These are phyloP conservation scores for Aspergillus diversus DNA, from an alignment of 495 filamentous ascomycete genomes.

Conservation along the genomic window DNA sequence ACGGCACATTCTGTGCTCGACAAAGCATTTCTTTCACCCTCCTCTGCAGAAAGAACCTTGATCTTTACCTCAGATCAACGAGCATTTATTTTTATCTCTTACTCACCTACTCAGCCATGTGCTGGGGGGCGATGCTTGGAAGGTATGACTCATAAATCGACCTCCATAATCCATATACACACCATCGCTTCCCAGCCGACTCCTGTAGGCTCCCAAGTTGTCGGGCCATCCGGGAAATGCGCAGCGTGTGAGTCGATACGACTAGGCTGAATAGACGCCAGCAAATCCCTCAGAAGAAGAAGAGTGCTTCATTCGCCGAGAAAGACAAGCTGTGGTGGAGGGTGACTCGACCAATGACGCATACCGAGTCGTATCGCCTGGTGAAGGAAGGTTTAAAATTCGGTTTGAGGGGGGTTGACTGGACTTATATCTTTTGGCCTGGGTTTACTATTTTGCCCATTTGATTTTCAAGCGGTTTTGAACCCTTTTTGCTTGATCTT, in stretches of 20 bases:
- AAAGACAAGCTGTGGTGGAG: constrained; percentile 6
- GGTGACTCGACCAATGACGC: constrained; percentile 20
- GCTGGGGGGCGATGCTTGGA: constrained; percentile 5
- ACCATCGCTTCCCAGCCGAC: constrained; percentile 2
- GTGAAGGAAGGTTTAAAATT: constrained; percentile 7
- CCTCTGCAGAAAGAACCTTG: not conserved
- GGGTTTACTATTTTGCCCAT: not conserved
- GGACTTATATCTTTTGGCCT: constrained; percentile 13
- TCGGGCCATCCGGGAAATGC: constrained; percentile 6
- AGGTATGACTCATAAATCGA: constrained; percentile 14
- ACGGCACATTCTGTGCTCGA: not conserved
- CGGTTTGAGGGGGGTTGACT: constrained; percentile 11
- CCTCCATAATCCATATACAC: constrained; percentile 8
- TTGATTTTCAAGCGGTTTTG: not conserved
- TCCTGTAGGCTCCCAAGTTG: constrained; percentile 19
- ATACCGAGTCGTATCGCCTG: constrained; percentile 4
- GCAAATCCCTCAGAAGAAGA: constrained; percentile 4
- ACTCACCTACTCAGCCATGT: constrained; percentile 3
- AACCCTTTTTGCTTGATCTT: not conserved
- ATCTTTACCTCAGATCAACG: not conserved
- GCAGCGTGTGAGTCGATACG: constrained; percentile 17
- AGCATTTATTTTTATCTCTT: not conserved
- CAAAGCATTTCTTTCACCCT: not conserved
- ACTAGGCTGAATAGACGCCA: constrained; percentile 8
- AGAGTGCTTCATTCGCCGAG: constrained; percentile 1